Base-by-base conservation (phyloP, 148 eudicot genomes). In the Chenopodium berlandieri region DNA sequence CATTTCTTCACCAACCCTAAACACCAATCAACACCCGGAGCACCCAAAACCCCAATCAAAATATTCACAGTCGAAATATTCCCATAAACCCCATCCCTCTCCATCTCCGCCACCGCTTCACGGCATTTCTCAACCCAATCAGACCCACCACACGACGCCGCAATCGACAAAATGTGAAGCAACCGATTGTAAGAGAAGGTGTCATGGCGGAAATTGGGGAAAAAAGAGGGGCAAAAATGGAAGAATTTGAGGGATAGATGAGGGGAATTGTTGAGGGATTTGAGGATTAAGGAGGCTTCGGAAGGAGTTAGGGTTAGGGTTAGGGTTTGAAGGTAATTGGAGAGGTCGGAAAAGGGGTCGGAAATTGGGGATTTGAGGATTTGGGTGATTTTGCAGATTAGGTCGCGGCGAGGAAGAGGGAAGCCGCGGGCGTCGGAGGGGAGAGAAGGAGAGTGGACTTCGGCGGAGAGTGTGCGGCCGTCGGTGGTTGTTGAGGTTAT, bases 401-500 rank as follows among this genome's bases (percentile, higher is more conserved):
- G 89, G 86, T 91, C 91, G 34, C 87, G 98, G 85, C 98, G 98
- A 48, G 98, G 98, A 63, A 95, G 87, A 1, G 90, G 84, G 88
- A 88, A 88, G 87, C 96, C 96, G 9, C 92, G 86, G 71, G 84
- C 31, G 90, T 93, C 95, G 85, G 84, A 78, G 54, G 87, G 89
- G 82, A 79, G 84, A 50, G 80, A 60, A 7, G 91, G 90, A 19
- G 89, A 11, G 11, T 74, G 65, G 80, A 92, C 91, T 60, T 88
- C 87, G 37, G 90, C 91, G 82, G 93, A 85, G 85, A 91, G 83
- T 9, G 79, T 34, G 71, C 89, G 90, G 83, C 93, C 92, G 27
- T 85, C 79, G 86, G 84, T 75, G 71, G 90, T 82, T 50, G 86
- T 81, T 12, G 86, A 81, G 32, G 88, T 85, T 22, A 93, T 83